A percentile compares a stretch with the other conserved stretches of the same genome.
phyloP scores from a whole-genome alignment of 208 protist genomes.

The Trypanosoma avium region DNA sequence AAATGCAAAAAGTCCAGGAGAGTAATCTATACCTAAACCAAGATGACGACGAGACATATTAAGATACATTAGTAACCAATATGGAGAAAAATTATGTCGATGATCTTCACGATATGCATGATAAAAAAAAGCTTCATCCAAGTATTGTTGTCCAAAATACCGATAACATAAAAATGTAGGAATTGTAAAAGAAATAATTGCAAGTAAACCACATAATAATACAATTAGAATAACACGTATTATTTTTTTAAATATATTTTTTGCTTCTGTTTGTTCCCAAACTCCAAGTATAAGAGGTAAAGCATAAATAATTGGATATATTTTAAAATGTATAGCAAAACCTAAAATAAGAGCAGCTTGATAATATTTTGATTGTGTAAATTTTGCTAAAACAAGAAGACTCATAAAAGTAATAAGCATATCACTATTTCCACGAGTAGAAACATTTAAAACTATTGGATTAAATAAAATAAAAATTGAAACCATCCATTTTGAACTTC shows the following conservation, averaged over 20 bases:
- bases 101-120: constrained; percentile 80
- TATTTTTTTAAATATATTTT: constrained; percentile 3
- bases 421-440: constrained; percentile 94
- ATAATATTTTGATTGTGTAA: constrained; percentile 46
- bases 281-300: constrained; percentile 73
- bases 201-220: constrained; percentile 47
- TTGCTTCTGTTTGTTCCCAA: constrained; percentile 34
- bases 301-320: constrained; percentile 93
- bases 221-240: constrained; percentile 16
- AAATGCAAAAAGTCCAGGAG: constrained; percentile 78
- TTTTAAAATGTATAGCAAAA: constrained; percentile 90
- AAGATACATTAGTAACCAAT: constrained; percentile 92
- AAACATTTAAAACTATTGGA: constrained; percentile 91
- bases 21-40: constrained; percentile 40
- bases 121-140: constrained; percentile 83
- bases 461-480: constrained; percentile 88
- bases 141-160: constrained; percentile 72
- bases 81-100: constrained; percentile 93
- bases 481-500: constrained; percentile 71
- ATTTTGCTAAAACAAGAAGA: constrained; percentile 72
- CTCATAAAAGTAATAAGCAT: constrained; percentile 89
- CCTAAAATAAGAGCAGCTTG: constrained; percentile 64
- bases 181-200: constrained; percentile 40
- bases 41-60: constrained; percentile 58
- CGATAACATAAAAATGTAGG: constrained; percentile 59